Base-by-base conservation (phyloP, 2,329 filamentous ascomycete species). In the Albophoma yamanashiensis region DNA sequence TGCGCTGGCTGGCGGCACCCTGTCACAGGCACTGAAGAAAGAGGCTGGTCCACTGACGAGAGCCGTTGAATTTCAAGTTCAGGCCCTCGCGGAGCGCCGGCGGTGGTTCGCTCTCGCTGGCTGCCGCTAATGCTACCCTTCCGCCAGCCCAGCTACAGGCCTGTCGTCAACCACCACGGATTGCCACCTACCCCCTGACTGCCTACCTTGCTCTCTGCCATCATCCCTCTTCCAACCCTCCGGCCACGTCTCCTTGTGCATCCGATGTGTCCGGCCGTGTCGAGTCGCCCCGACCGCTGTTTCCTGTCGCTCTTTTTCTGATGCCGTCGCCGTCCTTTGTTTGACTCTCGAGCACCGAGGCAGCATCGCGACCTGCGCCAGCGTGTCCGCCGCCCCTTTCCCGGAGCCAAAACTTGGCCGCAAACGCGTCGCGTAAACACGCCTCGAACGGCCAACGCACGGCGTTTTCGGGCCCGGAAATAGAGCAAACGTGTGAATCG, bases 251-350 rank as follows among this genome's bases (percentile, higher is more conserved):
- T 27, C 34, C 58, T 38, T 59, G 47, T 52, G 17, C 34, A 31
- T 50, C 64, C 70, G 65, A 74, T 74, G 72, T 68, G 66, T 70
- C 65, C 65, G 66, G 67, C 67, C 66, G 66, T 65, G 68, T 67
- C 67, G 61, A 66, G 62, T 52, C 64, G 64, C 59, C 58, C 50
- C 65, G 62, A 57, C 64, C 60, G 55, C 64, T 60, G 58, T 65
- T 61, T 58, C 58, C 63, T 62, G 65, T 62, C 66, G 61, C 64
- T 69, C 62, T 60, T 66, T 68, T 66, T 63, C 63, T 65, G 62
- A 68, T 71, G 68, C 68, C 64, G 65, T 63, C 62, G 62, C 59
- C 56, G 57, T 60, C 56, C 47, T 67, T 65, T 62, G 58, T 59
- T 61, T 65, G 67, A 62, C 65, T 59, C 62, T 66, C 66, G 59